These are phyloP conservation scores for Cronartium quercuum DNA, from an alignment of 1,284 basidiomycete genomes.

Conservation along the genomic window DNA sequence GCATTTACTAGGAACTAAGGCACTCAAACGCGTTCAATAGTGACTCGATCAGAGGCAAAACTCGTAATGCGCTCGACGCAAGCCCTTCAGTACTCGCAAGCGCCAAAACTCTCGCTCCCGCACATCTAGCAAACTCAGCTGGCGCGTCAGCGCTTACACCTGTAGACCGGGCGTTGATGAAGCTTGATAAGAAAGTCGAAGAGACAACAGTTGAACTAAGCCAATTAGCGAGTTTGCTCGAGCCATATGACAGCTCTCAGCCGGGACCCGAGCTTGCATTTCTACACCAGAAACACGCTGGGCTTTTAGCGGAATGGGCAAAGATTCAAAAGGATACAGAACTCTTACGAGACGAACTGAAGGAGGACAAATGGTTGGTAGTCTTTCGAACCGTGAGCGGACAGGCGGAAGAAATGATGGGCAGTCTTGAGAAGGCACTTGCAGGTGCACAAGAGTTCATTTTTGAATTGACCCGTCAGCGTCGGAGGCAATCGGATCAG, in stretches of 20 bases:
- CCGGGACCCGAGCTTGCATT: neutral
- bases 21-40: conserved; percentile 15
- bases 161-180: conserved; percentile 21
- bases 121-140: neutral
- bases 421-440: conserved; percentile 46
- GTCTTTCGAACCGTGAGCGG: conserved; percentile 45
- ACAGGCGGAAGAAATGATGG: conserved; percentile 48
- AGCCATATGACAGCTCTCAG: neutral
- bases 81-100: neutral
- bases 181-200: conserved; percentile 20
- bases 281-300: conserved; percentile 36
- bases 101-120: neutral
- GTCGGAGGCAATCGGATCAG: neutral
- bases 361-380: conserved; percentile 46
- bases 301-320: conserved; percentile 43
- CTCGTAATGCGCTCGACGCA: neutral
- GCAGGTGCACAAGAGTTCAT: conserved; percentile 43
- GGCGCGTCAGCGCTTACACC: conserved; percentile 22
- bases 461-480: conserved; percentile 40
- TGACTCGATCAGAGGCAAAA: neutral
- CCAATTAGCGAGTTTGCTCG: neutral
- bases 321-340: conserved; percentile 45
- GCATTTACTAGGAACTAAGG: conserved; percentile 15
- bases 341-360: conserved; percentile 44
- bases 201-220: neutral